Evolutionary conservation across 495 filamentous ascomycete genomes (phyloP).

Genomic region (Penicillium steckii): DNA sequence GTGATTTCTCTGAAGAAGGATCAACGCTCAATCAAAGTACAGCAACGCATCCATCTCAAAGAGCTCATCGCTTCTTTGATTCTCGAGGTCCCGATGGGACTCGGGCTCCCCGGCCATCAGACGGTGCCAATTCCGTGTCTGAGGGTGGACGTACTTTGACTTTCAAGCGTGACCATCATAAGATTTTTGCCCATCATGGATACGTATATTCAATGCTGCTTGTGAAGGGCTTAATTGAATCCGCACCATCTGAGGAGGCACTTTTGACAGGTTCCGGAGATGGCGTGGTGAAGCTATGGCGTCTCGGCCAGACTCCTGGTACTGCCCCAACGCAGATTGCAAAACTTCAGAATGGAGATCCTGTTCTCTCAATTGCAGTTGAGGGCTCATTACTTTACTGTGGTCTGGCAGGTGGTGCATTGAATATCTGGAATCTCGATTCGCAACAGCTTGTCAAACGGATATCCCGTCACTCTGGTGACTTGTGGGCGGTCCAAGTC

Average conservation of each 20-base stretch:
- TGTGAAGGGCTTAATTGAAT: constrained; percentile 61
- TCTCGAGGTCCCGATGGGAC: constrained; percentile 81
- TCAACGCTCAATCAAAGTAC: constrained; percentile 59
- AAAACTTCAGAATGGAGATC: constrained; percentile 77
- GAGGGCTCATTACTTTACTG: constrained; percentile 90
- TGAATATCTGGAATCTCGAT: constrained; percentile 97
- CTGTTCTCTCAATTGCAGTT: constrained; percentile 77
- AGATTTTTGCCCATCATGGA: constrained; percentile 88
- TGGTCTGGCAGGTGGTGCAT: constrained; percentile 81
- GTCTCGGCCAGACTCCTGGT: constrained; percentile 51
- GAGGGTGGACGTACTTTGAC: constrained; percentile 68
- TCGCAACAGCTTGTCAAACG: constrained; percentile 86
- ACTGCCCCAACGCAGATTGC: constrained; percentile 53
- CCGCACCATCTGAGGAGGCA: constrained; percentile 68
- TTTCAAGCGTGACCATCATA: constrained; percentile 78
- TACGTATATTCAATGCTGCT: constrained; percentile 96
- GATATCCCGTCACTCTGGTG: constrained; percentile 74
- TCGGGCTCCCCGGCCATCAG: constrained; percentile 62
- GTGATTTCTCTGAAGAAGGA: constrained; percentile 54
- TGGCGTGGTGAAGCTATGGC: constrained; percentile 90
- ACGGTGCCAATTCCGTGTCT: constrained; percentile 33
- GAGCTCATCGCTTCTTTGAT: constrained; percentile 95
- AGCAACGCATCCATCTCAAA: constrained; percentile 68
- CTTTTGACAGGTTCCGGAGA: constrained; percentile 91
- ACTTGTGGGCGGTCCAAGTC: constrained; percentile 82